Evolutionary conservation across 2,329 filamentous ascomycete species (phyloP).

Genomic region (Colletotrichum eremochloae): DNA sequence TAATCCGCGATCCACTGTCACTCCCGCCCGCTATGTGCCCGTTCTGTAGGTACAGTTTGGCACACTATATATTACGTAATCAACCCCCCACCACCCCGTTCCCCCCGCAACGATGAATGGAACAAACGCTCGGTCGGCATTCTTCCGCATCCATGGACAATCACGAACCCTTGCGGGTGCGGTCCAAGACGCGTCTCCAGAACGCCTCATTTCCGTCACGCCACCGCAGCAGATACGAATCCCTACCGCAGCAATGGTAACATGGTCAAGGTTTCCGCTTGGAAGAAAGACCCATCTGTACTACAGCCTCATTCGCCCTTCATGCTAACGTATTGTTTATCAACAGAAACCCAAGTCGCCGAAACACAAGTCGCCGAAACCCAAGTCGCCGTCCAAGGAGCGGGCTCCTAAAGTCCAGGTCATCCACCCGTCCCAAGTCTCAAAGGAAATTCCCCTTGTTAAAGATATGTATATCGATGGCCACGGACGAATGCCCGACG

Average conservation of each 20-base stretch:
- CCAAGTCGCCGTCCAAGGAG: neutral
- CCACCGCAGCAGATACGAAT: neutral
- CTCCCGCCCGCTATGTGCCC: no score
- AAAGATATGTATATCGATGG: neutral
- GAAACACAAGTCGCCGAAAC: neutral
- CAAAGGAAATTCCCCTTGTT: neutral
- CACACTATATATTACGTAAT: neutral
- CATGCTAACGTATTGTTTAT: neutral
- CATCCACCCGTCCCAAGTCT: neutral
- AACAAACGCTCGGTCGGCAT: neutral
- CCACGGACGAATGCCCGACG: neutral
- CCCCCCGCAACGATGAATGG: neutral
- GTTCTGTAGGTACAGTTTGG: no score
- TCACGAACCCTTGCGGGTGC: neutral
- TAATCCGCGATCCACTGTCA: no score
- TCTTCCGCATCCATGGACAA: neutral
- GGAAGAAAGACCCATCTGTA: neutral
- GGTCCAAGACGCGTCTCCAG: neutral
- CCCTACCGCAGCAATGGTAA: neutral
- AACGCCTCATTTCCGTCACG: neutral
- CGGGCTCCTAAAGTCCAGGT: neutral
- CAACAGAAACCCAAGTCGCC: neutral
- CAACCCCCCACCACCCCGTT: fast-evolving
- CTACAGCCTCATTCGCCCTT: no score
- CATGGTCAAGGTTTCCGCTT: fast-evolving